Evolutionary conservation across 1,139 yeast species (phyloP).

Genomic region (Sugiyamaella castrensis): DNA sequence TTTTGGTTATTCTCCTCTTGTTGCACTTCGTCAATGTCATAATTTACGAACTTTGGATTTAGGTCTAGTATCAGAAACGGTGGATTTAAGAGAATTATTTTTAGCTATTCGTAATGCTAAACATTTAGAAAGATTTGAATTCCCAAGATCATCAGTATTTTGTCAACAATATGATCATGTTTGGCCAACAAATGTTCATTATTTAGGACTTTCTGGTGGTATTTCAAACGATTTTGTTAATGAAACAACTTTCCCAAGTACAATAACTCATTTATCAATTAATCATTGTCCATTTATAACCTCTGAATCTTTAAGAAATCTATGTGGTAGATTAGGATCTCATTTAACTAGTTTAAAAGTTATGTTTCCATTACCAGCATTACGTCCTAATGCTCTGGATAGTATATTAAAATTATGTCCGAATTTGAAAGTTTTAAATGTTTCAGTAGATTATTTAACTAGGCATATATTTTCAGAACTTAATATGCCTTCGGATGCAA

Average conservation of each 20-base stretch:
- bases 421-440: constrained; percentile 55
- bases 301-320: constrained; percentile 53
- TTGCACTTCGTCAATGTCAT: constrained; percentile 69
- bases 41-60: constrained; percentile 66
- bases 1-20: constrained; percentile 85
- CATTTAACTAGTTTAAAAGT: constrained; percentile 61
- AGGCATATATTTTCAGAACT: constrained; percentile 37
- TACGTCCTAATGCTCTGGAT: constrained; percentile 69
- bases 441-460: constrained; percentile 81
- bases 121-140: constrained; percentile 68
- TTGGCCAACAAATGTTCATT: constrained; percentile 80
- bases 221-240: constrained; percentile 74
- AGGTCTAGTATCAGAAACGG: constrained; percentile 87
- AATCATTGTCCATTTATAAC: constrained; percentile 83
- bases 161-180: constrained; percentile 53
- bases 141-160: constrained; percentile 84
- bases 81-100: constrained; percentile 76
- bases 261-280: constrained; percentile 69
- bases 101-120: constrained; percentile 63
- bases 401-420: constrained; percentile 74
- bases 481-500: constrained; percentile 29
- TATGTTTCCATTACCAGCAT: constrained; percentile 84
- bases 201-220: constrained; percentile 82
- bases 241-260: constrained; percentile 63
- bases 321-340: constrained; percentile 63